Evolutionary conservation across 139 green algal genomes (phyloP).

Genomic region (Penium margaritaceum): DNA sequence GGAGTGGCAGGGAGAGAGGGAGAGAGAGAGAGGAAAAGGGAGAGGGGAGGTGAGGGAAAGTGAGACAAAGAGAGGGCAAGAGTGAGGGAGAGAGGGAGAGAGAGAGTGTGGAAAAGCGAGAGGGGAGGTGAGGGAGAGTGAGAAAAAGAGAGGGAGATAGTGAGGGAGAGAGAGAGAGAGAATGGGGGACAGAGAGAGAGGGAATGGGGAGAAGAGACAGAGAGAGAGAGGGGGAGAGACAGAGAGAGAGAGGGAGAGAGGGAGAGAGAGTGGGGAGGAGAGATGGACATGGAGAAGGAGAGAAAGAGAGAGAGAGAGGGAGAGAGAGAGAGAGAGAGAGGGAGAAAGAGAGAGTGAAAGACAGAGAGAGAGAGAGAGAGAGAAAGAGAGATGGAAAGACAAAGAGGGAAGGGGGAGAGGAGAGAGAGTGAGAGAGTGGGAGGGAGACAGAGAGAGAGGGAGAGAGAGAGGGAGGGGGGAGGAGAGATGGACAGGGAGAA

Average conservation of each 20-base stretch:
- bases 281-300: not conserved
- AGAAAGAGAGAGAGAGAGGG: not conserved
- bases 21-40: not conserved
- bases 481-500: not conserved
- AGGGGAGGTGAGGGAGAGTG: too few species aligned
- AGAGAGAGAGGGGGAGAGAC: not conserved
- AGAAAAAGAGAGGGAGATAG: not conserved
- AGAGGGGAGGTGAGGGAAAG: not conserved
- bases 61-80: not conserved
- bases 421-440: not conserved
- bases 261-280: not conserved
- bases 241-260: not conserved
- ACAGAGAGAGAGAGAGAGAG: not conserved
- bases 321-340: conserved; percentile 1
- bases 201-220: not conserved
- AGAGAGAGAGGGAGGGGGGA: not conserved
- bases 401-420: not conserved
- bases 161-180: not conserved
- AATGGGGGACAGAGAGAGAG: not conserved
- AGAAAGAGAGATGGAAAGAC: not conserved
- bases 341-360: not conserved
- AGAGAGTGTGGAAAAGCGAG: too few species aligned
- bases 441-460: not conserved
- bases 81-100: not conserved
- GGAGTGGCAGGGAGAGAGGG: not conserved